A percentile compares a stretch with the other conserved stretches of the same genome.
Conservation (phyloP, 2,329 filamentous ascomycete species). For the Laburnicola sp. region DNA sequence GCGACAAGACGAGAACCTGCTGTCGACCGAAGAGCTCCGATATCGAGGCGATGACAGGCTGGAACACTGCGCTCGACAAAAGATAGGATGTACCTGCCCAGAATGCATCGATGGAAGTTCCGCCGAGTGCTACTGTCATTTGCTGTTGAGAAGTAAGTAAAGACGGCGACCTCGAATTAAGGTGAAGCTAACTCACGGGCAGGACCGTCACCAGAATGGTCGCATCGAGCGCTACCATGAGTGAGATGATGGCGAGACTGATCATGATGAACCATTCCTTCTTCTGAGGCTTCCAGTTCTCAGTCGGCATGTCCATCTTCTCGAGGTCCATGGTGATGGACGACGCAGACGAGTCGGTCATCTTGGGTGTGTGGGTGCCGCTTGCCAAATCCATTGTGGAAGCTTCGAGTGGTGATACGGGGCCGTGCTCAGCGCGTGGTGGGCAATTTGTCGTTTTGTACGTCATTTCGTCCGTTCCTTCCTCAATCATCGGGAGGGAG, state of each 20-base stretch:
- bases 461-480: not conserved
- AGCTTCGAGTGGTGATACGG: not conserved
- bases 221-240: slow-evolving; percentile 38
- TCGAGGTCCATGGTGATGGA: slow-evolving; percentile 5
- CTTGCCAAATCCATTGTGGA: not conserved
- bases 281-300: slow-evolving; percentile 17
- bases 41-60: slow-evolving; percentile 51
- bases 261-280: slow-evolving; percentile 31
- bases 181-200: slow-evolving; percentile 20
- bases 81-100: slow-evolving; percentile 74
- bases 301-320: not conserved
- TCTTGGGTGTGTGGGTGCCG: not conserved
- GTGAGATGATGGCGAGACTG: slow-evolving; percentile 30
- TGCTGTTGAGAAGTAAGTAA: slow-evolving; percentile 16
- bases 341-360: not conserved
- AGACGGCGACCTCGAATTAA: not conserved
- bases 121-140: slow-evolving; percentile 29
- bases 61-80: slow-evolving; percentile 64
- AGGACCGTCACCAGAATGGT: slow-evolving; percentile 35
- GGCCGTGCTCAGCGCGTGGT: not conserved
- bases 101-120: slow-evolving; percentile 57
- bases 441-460: too few species aligned
- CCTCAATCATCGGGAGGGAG: not conserved
- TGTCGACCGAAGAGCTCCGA: slow-evolving; percentile 57
- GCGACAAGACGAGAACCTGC: slow-evolving; percentile 39